Base-by-base conservation (phyloP, 257 asterid species). In the Plantago elongata region DNA sequence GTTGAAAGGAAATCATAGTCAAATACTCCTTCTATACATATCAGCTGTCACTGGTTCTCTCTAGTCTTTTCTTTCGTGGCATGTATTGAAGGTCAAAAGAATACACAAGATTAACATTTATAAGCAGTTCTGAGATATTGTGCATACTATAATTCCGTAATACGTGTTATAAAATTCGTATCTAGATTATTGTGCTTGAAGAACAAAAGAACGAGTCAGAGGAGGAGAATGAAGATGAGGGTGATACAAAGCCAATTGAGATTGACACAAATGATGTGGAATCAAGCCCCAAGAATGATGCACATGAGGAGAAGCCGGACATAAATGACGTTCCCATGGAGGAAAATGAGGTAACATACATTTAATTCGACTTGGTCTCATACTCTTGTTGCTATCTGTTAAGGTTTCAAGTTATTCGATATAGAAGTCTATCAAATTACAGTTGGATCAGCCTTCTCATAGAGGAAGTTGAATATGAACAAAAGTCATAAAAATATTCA, bases 321-420 rank as follows among this genome's bases (percentile, higher is more conserved):
- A 91, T 91, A 62, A 88, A 91, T 40, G 97, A 88, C 69, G 68
- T 81, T 37, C 95, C 95, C 1, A 72, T 82, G 74, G 95, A 83
- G 22, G 92, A 84, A 74, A 77, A 22, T 54, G 84, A 79, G 94
- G 97, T 83, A 60, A 57, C 16, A 51, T 15, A 57, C 16, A 51
- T 15, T 61, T 16, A 13, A 14, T 45, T 45, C 14, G 11, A 12
- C 18, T 44, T 10, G 9, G 10, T 45, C 62, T 45, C 40, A 7
- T 34, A 7, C 1, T 68, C 57, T n/a, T 12, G 45, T 3, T 61
- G 57, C 67, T 45, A 9, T 57, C 54, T 12, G 3, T 50, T 14
- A 9, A 40, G 5, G 34, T 38, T 64, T 42, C 42, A 6, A 8
- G 16, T 43, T 17, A 9, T 49, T 3, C 13, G 16, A n/a, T n/a